Evolutionary conservation across 2,329 filamentous ascomycete species (phyloP), one percentile per base, ranked within the genome.

Genomic region (Graphilbum sp.): DNA sequence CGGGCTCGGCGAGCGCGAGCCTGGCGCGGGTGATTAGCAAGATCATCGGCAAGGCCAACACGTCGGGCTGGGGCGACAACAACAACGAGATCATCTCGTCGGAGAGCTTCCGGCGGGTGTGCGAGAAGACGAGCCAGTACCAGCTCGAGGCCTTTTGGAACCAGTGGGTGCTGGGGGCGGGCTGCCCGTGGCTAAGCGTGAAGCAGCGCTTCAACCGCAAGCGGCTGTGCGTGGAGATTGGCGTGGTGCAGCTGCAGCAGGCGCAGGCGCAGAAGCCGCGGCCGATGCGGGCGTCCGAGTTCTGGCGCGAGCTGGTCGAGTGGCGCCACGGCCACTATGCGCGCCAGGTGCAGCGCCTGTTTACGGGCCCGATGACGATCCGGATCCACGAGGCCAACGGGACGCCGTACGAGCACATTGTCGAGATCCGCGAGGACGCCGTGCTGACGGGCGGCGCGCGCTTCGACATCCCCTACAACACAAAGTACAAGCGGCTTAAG

Each of bases 401-500:
- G 10, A 96, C 90, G 0, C 90, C 90, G 3, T 98, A 98, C 52
- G 90, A 98, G 54, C 90, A 98, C 53, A 95, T 95, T 45, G 79
- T 96, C 24, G 85, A 95, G 50, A 93, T 98, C 53, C 86, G 86
- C 43, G 86, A 95, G 47, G 78, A 79, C 21, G 72, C 75, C 13
- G 83, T 81, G 3, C 30, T 46, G 4, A 41, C 40, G 15, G 46
- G 80, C 48, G 63, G 62, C 2, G 67, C 67, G 19, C 90, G 82
- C 53, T 82, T 96, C 42, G 87, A 95, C 44, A 95, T 98, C 43
- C 87, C 88, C 0, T 98, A 98, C 60, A 96, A 96, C 50, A 98
- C 90, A 0, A 98, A 98, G 55, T 98, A 98, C 62, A 98, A 96
- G 62, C 78, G 92, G 9, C 67, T 98, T 3, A 98, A 98, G 63